A percentile compares a stretch with the other conserved stretches of the same genome.
These are phyloP conservation scores for Adansonia grandidieri DNA, from an alignment of 441 rosid species.

Conservation along the genomic window DNA sequence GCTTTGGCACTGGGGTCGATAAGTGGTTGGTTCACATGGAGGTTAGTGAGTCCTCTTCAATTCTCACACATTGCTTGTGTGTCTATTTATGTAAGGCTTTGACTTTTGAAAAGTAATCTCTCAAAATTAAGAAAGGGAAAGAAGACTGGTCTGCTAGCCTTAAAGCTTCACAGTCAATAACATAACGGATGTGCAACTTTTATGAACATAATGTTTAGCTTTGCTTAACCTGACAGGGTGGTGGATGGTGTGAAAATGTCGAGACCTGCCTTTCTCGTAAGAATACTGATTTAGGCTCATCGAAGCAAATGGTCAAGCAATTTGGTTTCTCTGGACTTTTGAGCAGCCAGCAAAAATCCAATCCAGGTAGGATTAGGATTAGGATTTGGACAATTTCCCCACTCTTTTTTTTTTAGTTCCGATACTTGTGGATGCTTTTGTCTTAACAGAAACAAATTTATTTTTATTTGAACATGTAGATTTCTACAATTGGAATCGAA, in stretches of 20 bases:
- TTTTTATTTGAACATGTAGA: constrained; percentile 43
- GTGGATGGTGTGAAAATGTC: constrained; percentile 77
- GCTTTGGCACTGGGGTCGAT: constrained; percentile 54
- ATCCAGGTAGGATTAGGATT: constrained; percentile 66
- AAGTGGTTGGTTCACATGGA: constrained; percentile 64
- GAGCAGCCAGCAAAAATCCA: constrained; percentile 54
- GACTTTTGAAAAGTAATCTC: not conserved
- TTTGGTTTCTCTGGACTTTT: constrained; percentile 79
- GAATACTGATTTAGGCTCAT: constrained; percentile 62
- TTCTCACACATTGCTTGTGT: not conserved
- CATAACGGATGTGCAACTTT: not conserved
- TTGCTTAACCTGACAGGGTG: constrained; percentile 56
- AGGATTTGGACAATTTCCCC: not conserved
- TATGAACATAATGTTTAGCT: not conserved
- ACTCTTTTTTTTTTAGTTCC: not conserved
- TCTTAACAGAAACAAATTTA: not conserved
- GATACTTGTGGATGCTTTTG: not conserved
- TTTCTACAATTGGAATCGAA: constrained; percentile 87
- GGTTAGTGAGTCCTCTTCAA: constrained; percentile 40
- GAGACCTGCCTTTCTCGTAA: constrained; percentile 55
- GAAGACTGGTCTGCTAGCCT: not conserved
- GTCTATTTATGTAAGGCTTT: not conserved
- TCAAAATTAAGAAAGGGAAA: not conserved
- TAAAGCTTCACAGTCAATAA: not conserved
- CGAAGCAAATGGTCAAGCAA: constrained; percentile 56